Evolutionary conservation across 805 yeast genomes (phyloP), one percentile per base, ranked within the genome.

Genomic region (Candida peoriensis): DNA sequence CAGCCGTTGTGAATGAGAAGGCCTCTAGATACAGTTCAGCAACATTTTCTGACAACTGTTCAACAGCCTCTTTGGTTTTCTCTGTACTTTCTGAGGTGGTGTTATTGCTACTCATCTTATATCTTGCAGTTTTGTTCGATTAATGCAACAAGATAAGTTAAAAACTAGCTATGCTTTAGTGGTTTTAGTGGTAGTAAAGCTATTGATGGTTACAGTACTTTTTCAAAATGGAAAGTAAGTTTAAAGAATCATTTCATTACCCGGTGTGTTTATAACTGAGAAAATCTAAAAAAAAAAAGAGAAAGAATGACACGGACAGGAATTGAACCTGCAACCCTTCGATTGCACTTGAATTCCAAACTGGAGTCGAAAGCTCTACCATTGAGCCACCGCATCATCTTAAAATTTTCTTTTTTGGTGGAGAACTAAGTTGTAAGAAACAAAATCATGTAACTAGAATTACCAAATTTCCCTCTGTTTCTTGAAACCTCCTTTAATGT

Each of bases 291-390:
- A 34, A 31, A 55, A 57, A 55, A 51, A 42, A 55, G 58, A 49
- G 44, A 56, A 61, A 57, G 63, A 50, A 39, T 75, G 81, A 75
- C 78, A 76, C 82, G 80, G 81, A 77, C 85, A 78, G 83, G 85
- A 78, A 75, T 78, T 74, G 85, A 78, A 78, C 85, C 83, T 78
- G 84, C 85, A 78, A 73, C 85, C 85, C 76, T 77, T 75, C 78
- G 85, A 76, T 76, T 60, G 62, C 73, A 65, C 54, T 50, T 44
- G 38, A 35, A 36, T 31, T 52, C 55, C 64, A 63, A 52, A 55
- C 74, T 75, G 81, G 81, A 75, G 77, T 75, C 81, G 76, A 76
- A 76, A 73, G 81, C 81, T 75, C 81, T 75, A 75, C 81, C 81
- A 75, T 76, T 75, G 81, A 75, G 81, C 81, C 81, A 74, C 78